Conservation (phyloP, 148 eudicot genomes). For the Camellia japonica region DNA sequence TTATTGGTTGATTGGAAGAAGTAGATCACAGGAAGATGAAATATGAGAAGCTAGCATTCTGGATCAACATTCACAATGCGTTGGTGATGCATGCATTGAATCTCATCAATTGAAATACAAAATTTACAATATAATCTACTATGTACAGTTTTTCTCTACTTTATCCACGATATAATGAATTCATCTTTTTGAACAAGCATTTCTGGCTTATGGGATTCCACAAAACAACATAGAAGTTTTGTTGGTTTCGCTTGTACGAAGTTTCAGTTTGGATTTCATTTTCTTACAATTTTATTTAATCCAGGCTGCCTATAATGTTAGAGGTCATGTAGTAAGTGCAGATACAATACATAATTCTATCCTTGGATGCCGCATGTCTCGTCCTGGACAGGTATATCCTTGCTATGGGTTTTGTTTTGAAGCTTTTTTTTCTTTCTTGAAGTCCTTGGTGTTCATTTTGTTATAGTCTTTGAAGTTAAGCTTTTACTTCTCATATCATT, state of each 20-base stretch:
- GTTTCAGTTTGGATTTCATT: not conserved
- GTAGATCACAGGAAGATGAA: conserved; percentile 77
- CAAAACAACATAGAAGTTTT: conserved; percentile 66
- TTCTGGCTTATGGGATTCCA: conserved; percentile 24
- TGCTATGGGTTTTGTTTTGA: not conserved
- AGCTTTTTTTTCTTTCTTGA: not conserved
- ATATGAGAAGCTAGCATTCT: conserved; percentile 76
- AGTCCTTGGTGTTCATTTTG: not conserved
- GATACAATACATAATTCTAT: no score
- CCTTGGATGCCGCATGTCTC: no score
- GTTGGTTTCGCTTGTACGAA: not conserved
- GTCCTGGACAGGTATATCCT: conserved; percentile 17
- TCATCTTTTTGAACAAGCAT: conserved; percentile 49
- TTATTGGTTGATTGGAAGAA: conserved; percentile 67
- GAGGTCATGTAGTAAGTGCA: no score
- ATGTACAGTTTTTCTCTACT: not conserved
- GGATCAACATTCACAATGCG: no score
- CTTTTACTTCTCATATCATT: no score
- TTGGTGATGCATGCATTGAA: conserved; percentile 50
- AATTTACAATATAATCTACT: not conserved
- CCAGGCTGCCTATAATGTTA: conserved; percentile 72
- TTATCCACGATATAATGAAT: conserved; percentile 9
- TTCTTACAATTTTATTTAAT: conserved; percentile 18
- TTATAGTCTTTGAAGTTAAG: no score
- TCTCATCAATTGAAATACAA: not conserved